phyloP scores from a whole-genome alignment of 208 protist species.

The Trypanosoma scelopori region DNA sequence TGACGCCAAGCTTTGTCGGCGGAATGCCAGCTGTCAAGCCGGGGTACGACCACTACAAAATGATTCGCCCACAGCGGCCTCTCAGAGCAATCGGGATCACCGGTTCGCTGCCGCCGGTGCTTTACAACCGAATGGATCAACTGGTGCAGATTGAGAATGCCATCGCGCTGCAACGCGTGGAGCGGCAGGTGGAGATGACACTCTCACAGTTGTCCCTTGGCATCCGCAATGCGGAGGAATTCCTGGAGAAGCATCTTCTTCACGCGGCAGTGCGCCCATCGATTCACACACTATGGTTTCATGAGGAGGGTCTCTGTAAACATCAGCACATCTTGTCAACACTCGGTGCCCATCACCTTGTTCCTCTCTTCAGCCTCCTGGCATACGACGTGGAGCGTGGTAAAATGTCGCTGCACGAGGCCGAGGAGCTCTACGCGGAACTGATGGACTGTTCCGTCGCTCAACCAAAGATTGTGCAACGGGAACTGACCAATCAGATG shows the following conservation, averaged over 20 bases:
- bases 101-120: conserved; percentile 66
- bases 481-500: conserved; percentile 90
- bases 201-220: conserved; percentile 83
- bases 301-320: conserved; percentile 74
- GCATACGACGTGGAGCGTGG: conserved; percentile 87
- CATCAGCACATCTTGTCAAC: conserved; percentile 77
- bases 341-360: conserved; percentile 82
- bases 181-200: conserved; percentile 82
- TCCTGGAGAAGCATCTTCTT: conserved; percentile 81
- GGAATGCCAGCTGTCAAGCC: conserved; percentile 52
- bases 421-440: conserved; percentile 84
- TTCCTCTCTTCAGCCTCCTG: conserved; percentile 86
- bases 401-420: conserved; percentile 75
- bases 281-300: conserved; percentile 87
- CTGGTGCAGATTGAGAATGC: conserved; percentile 86
- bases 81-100: conserved; percentile 71
- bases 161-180: conserved; percentile 74
- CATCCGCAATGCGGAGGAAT: conserved; percentile 87
- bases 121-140: conserved; percentile 85
- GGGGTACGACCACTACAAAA: conserved; percentile 72
- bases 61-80: conserved; percentile 58
- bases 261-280: conserved; percentile 72
- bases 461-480: conserved; percentile 85
- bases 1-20: conserved; percentile 56
- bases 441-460: conserved; percentile 89